Percentiles rank a stretch among this genome's conserved stretches.
These are phyloP conservation scores for thale cress (Arabidopsis thaliana) DNA, from an alignment of 345 rosid species.

Conservation along the genomic window DNA sequence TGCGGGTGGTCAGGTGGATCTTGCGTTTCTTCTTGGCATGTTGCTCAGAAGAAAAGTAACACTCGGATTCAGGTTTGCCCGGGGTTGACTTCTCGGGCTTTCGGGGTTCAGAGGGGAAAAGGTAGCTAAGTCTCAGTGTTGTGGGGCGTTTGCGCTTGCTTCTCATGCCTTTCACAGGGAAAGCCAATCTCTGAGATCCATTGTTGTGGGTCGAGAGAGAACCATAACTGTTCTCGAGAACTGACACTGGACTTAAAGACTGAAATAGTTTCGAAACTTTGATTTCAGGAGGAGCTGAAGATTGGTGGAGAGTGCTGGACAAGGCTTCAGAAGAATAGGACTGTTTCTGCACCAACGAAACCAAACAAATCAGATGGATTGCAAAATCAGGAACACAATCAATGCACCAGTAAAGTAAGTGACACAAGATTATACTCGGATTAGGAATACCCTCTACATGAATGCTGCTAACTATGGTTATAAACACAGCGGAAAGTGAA, in stretches of 20 bases:
- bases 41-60: conserved; percentile 40
- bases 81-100: conserved; percentile 31
- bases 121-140: conserved; percentile 33
- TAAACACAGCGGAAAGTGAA: neutral
- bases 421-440: neutral
- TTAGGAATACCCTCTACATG: neutral
- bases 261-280: conserved; percentile 56
- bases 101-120: conserved; percentile 40
- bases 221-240: conserved; percentile 69
- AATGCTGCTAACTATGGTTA: neutral
- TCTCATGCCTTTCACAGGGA: conserved; percentile 77
- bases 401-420: neutral
- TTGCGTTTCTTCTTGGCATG: conserved; percentile 56
- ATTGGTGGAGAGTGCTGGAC: conserved; percentile 39
- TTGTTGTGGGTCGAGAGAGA: conserved; percentile 62
- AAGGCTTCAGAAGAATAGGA: conserved; percentile 49
- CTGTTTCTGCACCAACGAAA: conserved; percentile 49
- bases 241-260: conserved; percentile 79
- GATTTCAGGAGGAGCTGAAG: conserved; percentile 44
- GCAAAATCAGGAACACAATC: conserved; percentile 6
- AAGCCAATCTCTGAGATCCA: conserved; percentile 37
- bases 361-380: conserved; percentile 7
- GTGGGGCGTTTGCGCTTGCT: conserved; percentile 72
- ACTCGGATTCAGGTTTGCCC: conserved; percentile 45
- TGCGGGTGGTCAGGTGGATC: conserved; percentile 42